Evolutionary conservation across 176 grass and related monocot species (phyloP), one percentile per base, ranked within the genome.

Genomic region (Microstegium vimineum): DNA sequence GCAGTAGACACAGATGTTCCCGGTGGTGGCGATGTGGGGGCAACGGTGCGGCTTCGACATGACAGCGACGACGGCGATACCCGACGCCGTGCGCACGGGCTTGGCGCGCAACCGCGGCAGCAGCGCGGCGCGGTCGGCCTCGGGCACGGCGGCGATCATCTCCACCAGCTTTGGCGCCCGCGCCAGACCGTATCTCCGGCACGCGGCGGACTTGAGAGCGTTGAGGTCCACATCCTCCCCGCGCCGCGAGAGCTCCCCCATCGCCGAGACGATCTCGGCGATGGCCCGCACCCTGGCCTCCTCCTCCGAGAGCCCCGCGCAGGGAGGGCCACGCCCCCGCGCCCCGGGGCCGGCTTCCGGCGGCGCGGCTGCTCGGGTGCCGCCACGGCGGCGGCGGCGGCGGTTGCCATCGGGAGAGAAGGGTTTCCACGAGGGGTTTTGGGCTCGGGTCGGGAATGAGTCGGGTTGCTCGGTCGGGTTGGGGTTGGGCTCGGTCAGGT

Each of bases 31-130:
- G 71, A 99, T 99, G 74, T 99, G 96, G 6, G 96, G 96, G 69
- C 96, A 99, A 11, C 93, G 67, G 60, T 99, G 96, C 57, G 96
- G 96, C 91, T 99, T 99, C 41, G 93, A 95, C 96, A 99, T 99
- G n/a, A 99, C 93, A 68, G 96, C 93, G 69, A 99, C 96, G 10
- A 99, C 96, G 30, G 93, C 93, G 84, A 99, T 99, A 18, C 93
- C 96, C 12, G 93, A 95, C 5, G 96, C 93, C 65, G 96, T 99
- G 38, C 96, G 92, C 80, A 99, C 93, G 33, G 96, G 93, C 87
- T 99, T 99, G 62, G 96, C 96, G n/a, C 93, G 93, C 62, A 99
- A 57, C 78, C 92, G 81, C 31, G 96, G 93, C 34, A 95, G 89
- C 60, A 99, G 91, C 43, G 90, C 85, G 10, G 87, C 87, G 16